Conservation (phyloP, 495 filamentous ascomycete genomes). For the Letharia lupina region DNA sequence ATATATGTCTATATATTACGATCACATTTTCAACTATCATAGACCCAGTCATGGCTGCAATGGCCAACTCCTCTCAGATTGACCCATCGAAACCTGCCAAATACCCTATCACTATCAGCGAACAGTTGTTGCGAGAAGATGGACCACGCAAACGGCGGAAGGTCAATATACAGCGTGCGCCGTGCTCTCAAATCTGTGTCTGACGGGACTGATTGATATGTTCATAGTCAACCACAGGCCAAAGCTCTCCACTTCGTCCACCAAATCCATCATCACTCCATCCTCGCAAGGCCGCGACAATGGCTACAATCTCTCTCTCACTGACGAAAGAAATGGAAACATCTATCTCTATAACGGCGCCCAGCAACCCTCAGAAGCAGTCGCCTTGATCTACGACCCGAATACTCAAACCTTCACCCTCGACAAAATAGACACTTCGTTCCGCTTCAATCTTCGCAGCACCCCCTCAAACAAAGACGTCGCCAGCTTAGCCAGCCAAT, state of each 20-base stretch:
- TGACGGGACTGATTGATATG: background rate
- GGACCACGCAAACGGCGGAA: constrained; percentile 16
- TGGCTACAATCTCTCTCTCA: constrained; percentile 43
- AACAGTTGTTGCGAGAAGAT: constrained; percentile 20
- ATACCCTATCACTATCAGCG: constrained; percentile 19
- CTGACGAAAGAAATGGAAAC: constrained; percentile 40
- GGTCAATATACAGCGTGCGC: constrained; percentile 19
- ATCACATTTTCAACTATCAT: background rate
- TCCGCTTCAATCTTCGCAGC: constrained; percentile 51
- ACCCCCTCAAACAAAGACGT: constrained; percentile 39
- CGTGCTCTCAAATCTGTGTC: background rate
- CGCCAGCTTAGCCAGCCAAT: constrained; percentile 38
- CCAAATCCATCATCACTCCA: constrained; percentile 36
- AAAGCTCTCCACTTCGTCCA: constrained; percentile 37
- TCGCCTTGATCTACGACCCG: constrained; percentile 47
- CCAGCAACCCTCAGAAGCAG: constrained; percentile 38
- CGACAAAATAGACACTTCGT: constrained; percentile 41
- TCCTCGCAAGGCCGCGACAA: constrained; percentile 32
- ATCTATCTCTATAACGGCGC: constrained; percentile 45
- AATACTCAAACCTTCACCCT: constrained; percentile 43
- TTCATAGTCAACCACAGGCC: constrained; percentile 43
- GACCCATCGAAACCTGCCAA: constrained; percentile 23
- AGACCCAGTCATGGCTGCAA: constrained; percentile 18
- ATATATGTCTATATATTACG: background rate
- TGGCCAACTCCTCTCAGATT: constrained; percentile 4